Evolutionary conservation across 768 basidiomycete species (phyloP), one percentile per base, ranked within the genome.

Genomic region (Auriscalpium orientale): DNA sequence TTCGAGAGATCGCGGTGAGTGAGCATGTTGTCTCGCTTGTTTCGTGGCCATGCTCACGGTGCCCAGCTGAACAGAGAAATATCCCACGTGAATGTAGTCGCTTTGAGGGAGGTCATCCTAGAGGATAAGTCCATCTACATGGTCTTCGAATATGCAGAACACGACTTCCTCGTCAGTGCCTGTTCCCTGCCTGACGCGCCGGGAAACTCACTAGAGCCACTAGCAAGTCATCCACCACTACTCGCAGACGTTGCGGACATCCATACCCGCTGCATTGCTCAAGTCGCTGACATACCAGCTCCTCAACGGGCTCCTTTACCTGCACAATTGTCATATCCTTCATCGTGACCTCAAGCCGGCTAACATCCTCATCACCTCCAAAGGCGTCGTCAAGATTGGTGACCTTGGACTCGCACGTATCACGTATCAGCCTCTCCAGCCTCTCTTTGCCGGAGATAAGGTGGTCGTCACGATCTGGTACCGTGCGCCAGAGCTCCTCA

Each of bases 381-480:
- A 72, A 10, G 95, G 95, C 2, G 80, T 91, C 38, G 93, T 99
- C 65, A 98, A 98, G 72, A 98, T 99, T 51, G 97, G 95, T n/a
- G 97, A 99, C 68, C 76, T 98, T 1, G 97, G 97, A 21, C 82
- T 99, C 15, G 97, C 97, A 1, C 81, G 97, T 35, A 78, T 98
- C 34, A 87, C 90, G 56, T 87, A 93, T 65, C 85, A 92, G 57
- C 97, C 97, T 7, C 77, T 99, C 2, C 94, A 97, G 61, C 87
- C 89, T 1, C 76, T 99, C 2, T 93, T 91, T 67, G 84, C 85
- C 0, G 95, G 95, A 15, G 97, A 99, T 72, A 98, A 98, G 65
- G 95, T 99, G 28, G 97, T 98, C 37, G 97, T 99, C 12, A 99
- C 97, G 0, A 98, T 99, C 66, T 98, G 97, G 97, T 99, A 99